A percentile compares a stretch with the other conserved stretches of the same genome.
These are phyloP conservation scores for Rhytidhysteron rufulum DNA, from an alignment of 2,329 filamentous ascomycete species.

Conservation along the genomic window DNA sequence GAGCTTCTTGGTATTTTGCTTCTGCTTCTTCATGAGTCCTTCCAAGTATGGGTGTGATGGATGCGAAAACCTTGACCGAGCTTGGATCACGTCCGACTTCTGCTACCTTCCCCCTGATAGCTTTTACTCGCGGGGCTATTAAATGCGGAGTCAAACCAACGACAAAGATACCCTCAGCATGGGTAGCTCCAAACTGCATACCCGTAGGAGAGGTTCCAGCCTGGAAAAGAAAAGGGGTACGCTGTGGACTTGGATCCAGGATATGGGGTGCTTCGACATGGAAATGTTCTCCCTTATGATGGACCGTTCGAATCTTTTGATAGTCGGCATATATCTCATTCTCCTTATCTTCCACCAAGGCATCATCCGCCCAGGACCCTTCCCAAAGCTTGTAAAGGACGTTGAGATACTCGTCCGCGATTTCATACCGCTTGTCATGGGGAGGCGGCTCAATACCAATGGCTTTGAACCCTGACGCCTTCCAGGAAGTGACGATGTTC, in stretches of 20 bases:
- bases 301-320: constrained; percentile 56
- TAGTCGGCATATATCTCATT: constrained; percentile 57
- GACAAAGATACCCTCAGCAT: constrained; percentile 67
- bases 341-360: constrained; percentile 55
- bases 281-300: constrained; percentile 62
- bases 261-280: constrained; percentile 63
- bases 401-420: constrained; percentile 61
- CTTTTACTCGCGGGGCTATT: constrained; percentile 56
- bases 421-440: too few species aligned
- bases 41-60: constrained; percentile 62
- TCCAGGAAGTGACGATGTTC: constrained; percentile 61
- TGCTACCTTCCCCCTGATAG: constrained; percentile 55
- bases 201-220: constrained; percentile 63
- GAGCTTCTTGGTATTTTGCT: constrained; percentile 57
- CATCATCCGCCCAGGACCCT: constrained; percentile 61
- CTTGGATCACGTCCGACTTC: constrained; percentile 53
- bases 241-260: constrained; percentile 62
- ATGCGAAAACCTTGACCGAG: constrained; percentile 62
- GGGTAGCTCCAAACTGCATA: constrained; percentile 61
- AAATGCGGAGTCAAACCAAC: constrained; percentile 59
- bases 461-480: constrained; percentile 55
- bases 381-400: constrained; percentile 67
- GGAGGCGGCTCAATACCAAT: constrained; percentile 8
- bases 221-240: constrained; percentile 64
- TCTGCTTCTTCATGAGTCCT: constrained; percentile 61